Conservation (phyloP, 495 filamentous ascomycete species). For the Penicillium malachiteum region DNA sequence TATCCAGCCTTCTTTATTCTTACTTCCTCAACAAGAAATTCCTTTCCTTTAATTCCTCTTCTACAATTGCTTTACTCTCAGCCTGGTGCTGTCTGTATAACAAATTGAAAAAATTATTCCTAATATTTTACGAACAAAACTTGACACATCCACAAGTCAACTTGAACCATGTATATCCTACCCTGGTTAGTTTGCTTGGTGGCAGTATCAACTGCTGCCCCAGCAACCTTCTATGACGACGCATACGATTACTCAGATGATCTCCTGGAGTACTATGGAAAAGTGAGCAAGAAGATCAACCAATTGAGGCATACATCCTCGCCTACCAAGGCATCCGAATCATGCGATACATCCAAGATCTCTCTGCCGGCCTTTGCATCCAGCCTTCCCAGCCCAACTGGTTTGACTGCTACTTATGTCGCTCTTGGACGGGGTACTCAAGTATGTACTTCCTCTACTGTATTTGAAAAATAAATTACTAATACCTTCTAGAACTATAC, state of each 20-base stretch:
- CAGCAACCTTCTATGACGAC: slow-evolving; percentile 32
- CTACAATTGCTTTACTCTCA: slow-evolving; percentile 4
- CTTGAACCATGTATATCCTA: slow-evolving; percentile 30
- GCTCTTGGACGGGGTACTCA: slow-evolving; percentile 81
- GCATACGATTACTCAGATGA: slow-evolving; percentile 40
- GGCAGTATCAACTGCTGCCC: slow-evolving; percentile 37
- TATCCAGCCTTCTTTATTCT: slow-evolving; percentile 5
- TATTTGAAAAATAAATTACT: neutral
- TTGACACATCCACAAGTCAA: neutral
- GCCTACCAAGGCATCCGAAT: slow-evolving; percentile 9
- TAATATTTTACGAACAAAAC: slow-evolving; percentile 1
- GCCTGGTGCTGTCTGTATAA: slow-evolving; percentile 12
- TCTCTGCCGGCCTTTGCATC: slow-evolving; percentile 39
- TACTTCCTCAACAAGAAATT: slow-evolving; percentile 12
- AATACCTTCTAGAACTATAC: slow-evolving; percentile 74
- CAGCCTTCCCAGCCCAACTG: slow-evolving; percentile 55
- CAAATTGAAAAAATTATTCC: neutral
- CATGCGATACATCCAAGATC: slow-evolving; percentile 42
- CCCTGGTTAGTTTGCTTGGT: slow-evolving; percentile 29
- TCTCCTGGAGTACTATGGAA: slow-evolving; percentile 36
- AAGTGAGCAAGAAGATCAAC: slow-evolving; percentile 41
- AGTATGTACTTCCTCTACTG: slow-evolving; percentile 28
- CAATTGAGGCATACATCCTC: slow-evolving; percentile 9
- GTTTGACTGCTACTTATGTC: slow-evolving; percentile 66
- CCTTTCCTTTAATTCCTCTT: slow-evolving; percentile 11